Evolutionary conservation across 176 grass and related monocot genomes (phyloP).

Genomic region (Musa acuminata): DNA sequence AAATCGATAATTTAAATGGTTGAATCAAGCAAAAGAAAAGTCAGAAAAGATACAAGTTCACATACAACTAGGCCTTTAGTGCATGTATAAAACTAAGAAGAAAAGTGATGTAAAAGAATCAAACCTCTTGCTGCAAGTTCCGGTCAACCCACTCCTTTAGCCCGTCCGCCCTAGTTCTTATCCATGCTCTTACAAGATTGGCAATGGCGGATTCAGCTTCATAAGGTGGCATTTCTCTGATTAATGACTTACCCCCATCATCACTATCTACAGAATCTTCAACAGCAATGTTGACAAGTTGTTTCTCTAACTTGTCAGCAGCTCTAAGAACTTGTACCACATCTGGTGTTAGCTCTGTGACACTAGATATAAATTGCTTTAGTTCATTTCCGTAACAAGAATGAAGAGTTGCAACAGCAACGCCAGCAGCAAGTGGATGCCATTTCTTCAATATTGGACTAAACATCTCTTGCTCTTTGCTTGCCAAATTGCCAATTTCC

Average conservation of each 20-base stretch:
- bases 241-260: conserved; percentile 93
- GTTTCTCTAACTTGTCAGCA: conserved; percentile 92
- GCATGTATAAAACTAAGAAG: no score
- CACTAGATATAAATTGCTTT: conserved; percentile 74
- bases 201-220: conserved; percentile 88
- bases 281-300: conserved; percentile 87
- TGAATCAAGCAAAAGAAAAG: background rate
- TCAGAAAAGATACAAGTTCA: background rate
- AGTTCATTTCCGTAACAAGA: conserved; percentile 90
- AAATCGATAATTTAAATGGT: background rate
- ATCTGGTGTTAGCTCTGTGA: conserved; percentile 75
- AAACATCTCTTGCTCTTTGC: conserved; percentile 83
- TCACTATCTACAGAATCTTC: conserved; percentile 98
- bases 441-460: conserved; percentile 85
- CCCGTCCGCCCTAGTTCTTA: conserved; percentile 62
- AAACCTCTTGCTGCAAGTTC: conserved; percentile 89
- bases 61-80: no score
- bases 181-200: conserved; percentile 83
- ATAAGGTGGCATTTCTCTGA: conserved; percentile 95
- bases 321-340: conserved; percentile 87
- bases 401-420: conserved; percentile 95
- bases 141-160: conserved; percentile 90
- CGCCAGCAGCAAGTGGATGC: conserved; percentile 90
- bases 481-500: conserved; percentile 72
- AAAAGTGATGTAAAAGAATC: background rate